Conservation (phyloP, 2,329 filamentous ascomycete species). For the Arthrocladium fulminans region DNA sequence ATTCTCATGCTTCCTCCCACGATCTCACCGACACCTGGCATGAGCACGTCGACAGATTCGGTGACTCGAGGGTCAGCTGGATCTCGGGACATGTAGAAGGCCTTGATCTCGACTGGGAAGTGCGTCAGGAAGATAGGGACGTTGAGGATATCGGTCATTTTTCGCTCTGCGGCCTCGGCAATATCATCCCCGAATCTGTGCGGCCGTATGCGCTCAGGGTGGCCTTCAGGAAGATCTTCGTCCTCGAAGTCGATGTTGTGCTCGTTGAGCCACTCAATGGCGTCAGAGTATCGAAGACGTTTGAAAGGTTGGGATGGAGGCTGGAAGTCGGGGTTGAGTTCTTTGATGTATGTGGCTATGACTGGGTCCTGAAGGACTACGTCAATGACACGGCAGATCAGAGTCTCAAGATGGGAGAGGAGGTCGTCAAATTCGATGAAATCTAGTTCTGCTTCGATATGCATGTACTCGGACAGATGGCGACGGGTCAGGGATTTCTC, state of each 20-base stretch:
- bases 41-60: slow-evolving; percentile 75
- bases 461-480: slow-evolving; percentile 92
- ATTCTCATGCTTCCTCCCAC: slow-evolving; percentile 96
- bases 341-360: slow-evolving; percentile 64
- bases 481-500: slow-evolving; percentile 92
- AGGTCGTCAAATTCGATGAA: slow-evolving; percentile 91
- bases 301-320: slow-evolving; percentile 76
- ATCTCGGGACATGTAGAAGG: slow-evolving; percentile 98
- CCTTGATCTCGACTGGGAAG: slow-evolving; percentile 95
- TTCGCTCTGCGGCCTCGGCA: slow-evolving; percentile 89
- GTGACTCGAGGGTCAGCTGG: slow-evolving; percentile 70
- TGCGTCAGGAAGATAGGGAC: slow-evolving; percentile 91
- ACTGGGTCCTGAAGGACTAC: slow-evolving; percentile 63
- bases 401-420: slow-evolving; percentile 72
- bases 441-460: slow-evolving; percentile 92
- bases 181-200: slow-evolving; percentile 96
- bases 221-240: slow-evolving; percentile 64
- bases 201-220: slow-evolving; percentile 47
- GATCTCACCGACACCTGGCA: slow-evolving; percentile 96
- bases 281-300: slow-evolving; percentile 90
- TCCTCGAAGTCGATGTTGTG: slow-evolving; percentile 59
- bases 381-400: slow-evolving; percentile 81
- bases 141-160: slow-evolving; percentile 96
- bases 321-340: slow-evolving; percentile 85
- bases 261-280: slow-evolving; percentile 85